These are phyloP conservation scores for Torrubiella hemipterigena DNA, from an alignment of 2,329 filamentous ascomycete species.

Conservation along the genomic window DNA sequence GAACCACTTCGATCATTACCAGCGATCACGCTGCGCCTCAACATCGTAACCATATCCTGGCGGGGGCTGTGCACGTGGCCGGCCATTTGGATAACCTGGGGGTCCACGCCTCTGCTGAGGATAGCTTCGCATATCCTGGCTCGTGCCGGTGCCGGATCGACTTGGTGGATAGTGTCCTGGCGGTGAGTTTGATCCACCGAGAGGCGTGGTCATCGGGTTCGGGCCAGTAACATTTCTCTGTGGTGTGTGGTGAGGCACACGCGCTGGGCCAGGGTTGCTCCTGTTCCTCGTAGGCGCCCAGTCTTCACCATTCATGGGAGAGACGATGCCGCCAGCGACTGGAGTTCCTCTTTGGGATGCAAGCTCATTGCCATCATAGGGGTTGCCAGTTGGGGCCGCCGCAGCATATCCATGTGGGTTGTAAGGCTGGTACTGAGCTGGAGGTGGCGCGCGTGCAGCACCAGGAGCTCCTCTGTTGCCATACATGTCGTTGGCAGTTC, in stretches of 20 bases:
- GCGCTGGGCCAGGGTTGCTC: constrained; percentile 22
- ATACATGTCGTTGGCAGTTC: not conserved
- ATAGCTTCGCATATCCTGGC: constrained; percentile 6
- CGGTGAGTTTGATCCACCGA: constrained; percentile 16
- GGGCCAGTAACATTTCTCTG: constrained; percentile 35
- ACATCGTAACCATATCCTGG: constrained; percentile 22
- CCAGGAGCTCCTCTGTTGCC: constrained; percentile 1
- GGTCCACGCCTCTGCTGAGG: constrained; percentile 5
- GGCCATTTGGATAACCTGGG: constrained; percentile 1
- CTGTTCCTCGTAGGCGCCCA: constrained; percentile 22
- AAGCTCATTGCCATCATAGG: constrained; percentile 13
- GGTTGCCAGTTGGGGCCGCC: constrained; percentile 18
- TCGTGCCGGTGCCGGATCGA: constrained; percentile 4
- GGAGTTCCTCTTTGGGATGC: too few species aligned
- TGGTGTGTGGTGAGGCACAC: constrained; percentile 22
- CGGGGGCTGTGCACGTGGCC: constrained; percentile 6
- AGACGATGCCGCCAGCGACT: constrained; percentile 9
- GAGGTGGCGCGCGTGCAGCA: constrained; percentile 7
- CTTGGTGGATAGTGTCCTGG: constrained; percentile 10
- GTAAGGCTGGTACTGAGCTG: constrained; percentile 16
- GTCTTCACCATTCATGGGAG: constrained; percentile 14
- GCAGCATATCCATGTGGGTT: constrained; percentile 18
- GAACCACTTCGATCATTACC: constrained; percentile 11
- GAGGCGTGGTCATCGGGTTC: constrained; percentile 15
- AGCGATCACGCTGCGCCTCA: constrained; percentile 19